Conservation (phyloP, 495 filamentous ascomycete species). For the Aspergillus asperescens region DNA sequence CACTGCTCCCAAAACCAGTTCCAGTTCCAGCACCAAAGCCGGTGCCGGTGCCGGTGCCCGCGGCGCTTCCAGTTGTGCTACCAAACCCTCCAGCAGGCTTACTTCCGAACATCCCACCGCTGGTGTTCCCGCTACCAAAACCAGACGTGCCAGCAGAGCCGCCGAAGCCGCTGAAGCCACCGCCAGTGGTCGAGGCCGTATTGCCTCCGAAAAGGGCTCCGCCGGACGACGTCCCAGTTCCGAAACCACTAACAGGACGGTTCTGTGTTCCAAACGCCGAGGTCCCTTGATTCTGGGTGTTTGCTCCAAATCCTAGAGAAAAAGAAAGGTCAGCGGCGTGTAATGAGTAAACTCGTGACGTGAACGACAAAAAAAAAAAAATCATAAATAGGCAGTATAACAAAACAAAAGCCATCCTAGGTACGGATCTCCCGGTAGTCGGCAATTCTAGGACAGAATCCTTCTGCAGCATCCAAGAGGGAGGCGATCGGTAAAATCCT, state of each 20-base stretch:
- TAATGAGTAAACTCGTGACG: not conserved
- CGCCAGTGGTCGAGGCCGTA: slow-evolving; percentile 34
- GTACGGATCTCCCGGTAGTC: slow-evolving; percentile 10
- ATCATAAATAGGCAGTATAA: not conserved
- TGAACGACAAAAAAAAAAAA: not conserved
- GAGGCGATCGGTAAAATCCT: not conserved
- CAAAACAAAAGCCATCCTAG: slow-evolving; percentile 18
- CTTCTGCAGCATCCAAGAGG: no score
- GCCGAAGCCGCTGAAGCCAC: slow-evolving; percentile 32
- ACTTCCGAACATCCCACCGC: slow-evolving; percentile 44
- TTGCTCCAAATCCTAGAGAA: slow-evolving; percentile 37
- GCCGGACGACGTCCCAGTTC: slow-evolving; percentile 41
- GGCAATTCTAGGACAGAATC: no score
- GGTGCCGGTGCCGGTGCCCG: slow-evolving; percentile 7
- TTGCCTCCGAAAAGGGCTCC: slow-evolving; percentile 47
- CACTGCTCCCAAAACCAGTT: slow-evolving; percentile 23
- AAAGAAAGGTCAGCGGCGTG: not conserved
- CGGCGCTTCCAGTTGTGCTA: slow-evolving; percentile 24
- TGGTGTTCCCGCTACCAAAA: slow-evolving; percentile 21
- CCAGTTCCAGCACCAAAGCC: slow-evolving; percentile 28
- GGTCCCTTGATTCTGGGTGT: slow-evolving; percentile 29
- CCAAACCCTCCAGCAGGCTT: slow-evolving; percentile 37
- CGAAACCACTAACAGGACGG: slow-evolving; percentile 42
- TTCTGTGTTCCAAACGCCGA: slow-evolving; percentile 38
- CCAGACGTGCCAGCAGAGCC: slow-evolving; percentile 14